Evolutionary conservation across 345 rosid genomes (phyloP).

Genomic region (Ceriops zippeliana): DNA sequence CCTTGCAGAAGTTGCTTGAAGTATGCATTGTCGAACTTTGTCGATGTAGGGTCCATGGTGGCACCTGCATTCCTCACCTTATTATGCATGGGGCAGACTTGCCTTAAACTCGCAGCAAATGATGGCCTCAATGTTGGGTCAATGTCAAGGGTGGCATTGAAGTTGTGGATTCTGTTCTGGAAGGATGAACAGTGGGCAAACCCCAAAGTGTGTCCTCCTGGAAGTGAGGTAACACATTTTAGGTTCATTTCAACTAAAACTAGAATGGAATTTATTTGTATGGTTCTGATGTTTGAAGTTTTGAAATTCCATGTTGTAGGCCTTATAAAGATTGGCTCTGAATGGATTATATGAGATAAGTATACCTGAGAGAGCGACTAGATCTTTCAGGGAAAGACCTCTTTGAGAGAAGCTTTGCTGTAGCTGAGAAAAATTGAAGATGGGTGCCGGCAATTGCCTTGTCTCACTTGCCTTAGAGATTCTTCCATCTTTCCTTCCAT

Average conservation of each 20-base stretch:
- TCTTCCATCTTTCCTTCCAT: slow-evolving; percentile 87
- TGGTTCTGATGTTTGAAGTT: neutral
- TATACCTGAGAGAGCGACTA: slow-evolving; percentile 75
- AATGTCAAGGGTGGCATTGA: slow-evolving; percentile 45
- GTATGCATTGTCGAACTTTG: slow-evolving; percentile 57
- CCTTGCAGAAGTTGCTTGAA: slow-evolving; percentile 70
- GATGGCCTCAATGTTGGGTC: slow-evolving; percentile 70
- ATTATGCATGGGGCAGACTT: slow-evolving; percentile 56
- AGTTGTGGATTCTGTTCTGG: slow-evolving; percentile 74
- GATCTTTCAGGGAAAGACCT: slow-evolving; percentile 65
- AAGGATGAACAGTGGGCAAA: slow-evolving; percentile 89
- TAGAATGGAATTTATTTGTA: neutral
- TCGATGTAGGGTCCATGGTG: slow-evolving; percentile 40
- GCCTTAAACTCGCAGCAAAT: slow-evolving; percentile 50
- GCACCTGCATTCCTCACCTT: slow-evolving; percentile 62
- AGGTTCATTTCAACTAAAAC: neutral
- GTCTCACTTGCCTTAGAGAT: slow-evolving; percentile 75
- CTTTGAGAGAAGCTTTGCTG: slow-evolving; percentile 73
- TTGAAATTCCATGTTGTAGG: neutral
- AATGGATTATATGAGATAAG: too few species aligned
- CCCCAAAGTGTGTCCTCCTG: slow-evolving; percentile 89
- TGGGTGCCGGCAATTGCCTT: slow-evolving; percentile 72
- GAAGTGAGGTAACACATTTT: neutral
- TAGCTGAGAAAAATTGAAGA: slow-evolving; percentile 65
- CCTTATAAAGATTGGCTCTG: too few species aligned